Conservation (phyloP, 1,284 basidiomycete species). For the Puccinia sorghi region DNA sequence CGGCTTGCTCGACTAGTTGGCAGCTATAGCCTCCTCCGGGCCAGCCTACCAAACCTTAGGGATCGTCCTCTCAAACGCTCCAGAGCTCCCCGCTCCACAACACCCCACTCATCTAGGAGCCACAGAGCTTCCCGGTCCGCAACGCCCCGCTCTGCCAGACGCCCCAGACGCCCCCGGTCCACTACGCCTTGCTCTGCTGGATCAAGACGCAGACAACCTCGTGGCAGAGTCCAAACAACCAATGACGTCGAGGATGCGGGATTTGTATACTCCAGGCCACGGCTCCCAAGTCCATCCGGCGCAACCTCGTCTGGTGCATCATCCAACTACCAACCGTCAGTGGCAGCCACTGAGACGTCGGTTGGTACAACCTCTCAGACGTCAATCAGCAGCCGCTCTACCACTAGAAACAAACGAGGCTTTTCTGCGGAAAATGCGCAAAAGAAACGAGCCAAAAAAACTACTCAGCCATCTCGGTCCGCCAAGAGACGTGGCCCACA, state of each 20-base stretch:
- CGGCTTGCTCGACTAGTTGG: neutral
- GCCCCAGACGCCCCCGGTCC: neutral
- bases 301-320: neutral
- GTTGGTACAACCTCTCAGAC: neutral
- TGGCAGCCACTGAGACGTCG: neutral
- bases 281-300: neutral
- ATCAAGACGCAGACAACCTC: neutral
- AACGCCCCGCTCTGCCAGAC: neutral
- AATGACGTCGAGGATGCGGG: neutral
- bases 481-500: neutral
- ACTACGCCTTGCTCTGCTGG: neutral
- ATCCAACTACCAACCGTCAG: conserved; percentile 7
- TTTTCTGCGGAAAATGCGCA: neutral
- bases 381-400: neutral
- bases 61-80: neutral
- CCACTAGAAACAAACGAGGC: neutral
- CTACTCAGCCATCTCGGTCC: neutral
- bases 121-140: neutral
- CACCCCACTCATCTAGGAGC: too few relatives aligned
- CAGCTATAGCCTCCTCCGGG: neutral
- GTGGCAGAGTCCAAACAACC: too few relatives aligned
- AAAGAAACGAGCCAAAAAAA: neutral
- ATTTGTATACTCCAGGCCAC: conserved; percentile 1
- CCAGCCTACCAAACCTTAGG: neutral
- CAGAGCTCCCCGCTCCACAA: neutral